These are phyloP conservation scores for Polysphondylium violaceum DNA, from an alignment of 78 protist genomes.

Conservation along the genomic window DNA sequence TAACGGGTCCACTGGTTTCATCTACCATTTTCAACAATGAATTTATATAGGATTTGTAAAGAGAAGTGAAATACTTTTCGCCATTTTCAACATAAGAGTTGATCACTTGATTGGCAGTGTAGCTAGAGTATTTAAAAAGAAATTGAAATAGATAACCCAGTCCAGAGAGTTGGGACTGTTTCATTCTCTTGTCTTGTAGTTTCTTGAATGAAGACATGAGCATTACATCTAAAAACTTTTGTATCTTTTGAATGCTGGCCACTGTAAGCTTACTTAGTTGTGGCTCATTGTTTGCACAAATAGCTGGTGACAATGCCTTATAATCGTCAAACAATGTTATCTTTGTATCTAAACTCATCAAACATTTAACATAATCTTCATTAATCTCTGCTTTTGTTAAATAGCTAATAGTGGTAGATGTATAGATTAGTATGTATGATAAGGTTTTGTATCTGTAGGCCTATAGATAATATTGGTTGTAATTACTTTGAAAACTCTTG, in stretches of 20 bases:
- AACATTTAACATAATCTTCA: slow-evolving; percentile 18
- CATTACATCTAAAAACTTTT: slow-evolving; percentile 14
- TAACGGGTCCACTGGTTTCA: slow-evolving; percentile 1
- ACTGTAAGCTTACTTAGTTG: slow-evolving; percentile 70
- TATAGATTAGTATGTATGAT: neutral
- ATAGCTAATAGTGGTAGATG: slow-evolving; percentile 11
- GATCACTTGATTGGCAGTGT: slow-evolving; percentile 41
- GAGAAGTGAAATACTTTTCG: slow-evolving; percentile 44
- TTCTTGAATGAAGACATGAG: slow-evolving; percentile 46
- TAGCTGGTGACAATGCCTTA: slow-evolving; percentile 31
- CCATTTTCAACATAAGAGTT: slow-evolving; percentile 33
- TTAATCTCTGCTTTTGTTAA: slow-evolving; percentile 45
- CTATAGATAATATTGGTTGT: neutral
- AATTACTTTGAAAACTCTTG: slow-evolving; percentile 31
- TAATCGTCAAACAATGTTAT: slow-evolving; percentile 69
- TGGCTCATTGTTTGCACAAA: slow-evolving; percentile 57
- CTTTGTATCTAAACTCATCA: slow-evolving; percentile 49
- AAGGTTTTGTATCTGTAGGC: neutral
- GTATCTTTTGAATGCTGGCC: slow-evolving; percentile 57
- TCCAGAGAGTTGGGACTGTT: slow-evolving; percentile 9
- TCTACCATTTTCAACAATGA: slow-evolving; percentile 42
- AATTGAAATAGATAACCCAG: slow-evolving; percentile 66
- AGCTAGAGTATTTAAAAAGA: slow-evolving; percentile 40
- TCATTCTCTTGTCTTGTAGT: slow-evolving; percentile 27
- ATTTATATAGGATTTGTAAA: slow-evolving; percentile 19